Conservation (phyloP, 2,329 filamentous ascomycete species). For the Cladosporium velox region DNA sequence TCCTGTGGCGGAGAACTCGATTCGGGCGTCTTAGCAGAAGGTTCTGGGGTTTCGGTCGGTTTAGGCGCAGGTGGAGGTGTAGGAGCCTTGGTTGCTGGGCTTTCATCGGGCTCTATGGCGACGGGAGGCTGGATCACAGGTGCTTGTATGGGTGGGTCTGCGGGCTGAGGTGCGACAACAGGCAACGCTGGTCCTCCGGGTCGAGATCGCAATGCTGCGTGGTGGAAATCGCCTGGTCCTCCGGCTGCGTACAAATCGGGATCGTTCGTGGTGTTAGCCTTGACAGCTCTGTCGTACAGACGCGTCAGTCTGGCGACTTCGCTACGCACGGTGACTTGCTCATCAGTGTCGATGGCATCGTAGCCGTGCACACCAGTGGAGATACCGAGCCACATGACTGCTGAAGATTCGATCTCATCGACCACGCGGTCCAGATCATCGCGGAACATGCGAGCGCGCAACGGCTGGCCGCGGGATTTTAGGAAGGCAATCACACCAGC, state of each 20-base stretch:
- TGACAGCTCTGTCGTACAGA: slow-evolving; percentile 43
- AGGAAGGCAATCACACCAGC: slow-evolving; percentile 45
- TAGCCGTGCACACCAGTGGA: slow-evolving; percentile 46
- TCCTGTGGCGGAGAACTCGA: not conserved
- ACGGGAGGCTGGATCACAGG: slow-evolving; percentile 11
- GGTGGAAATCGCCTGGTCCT: slow-evolving; percentile 29
- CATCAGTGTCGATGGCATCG: slow-evolving; percentile 49
- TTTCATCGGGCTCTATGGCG: slow-evolving; percentile 32
- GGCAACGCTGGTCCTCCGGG: slow-evolving; percentile 24
- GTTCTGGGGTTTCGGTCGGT: slow-evolving; percentile 2
- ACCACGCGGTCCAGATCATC: slow-evolving; percentile 45
- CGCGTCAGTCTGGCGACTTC: slow-evolving; percentile 40
- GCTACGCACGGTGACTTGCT: slow-evolving; percentile 45
- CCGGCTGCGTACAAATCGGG: slow-evolving; percentile 43
- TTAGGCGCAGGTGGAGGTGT: not conserved
- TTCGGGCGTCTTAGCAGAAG: not conserved
- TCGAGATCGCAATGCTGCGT: slow-evolving; percentile 29
- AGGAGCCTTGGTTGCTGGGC: slow-evolving; percentile 29
- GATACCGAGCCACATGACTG: slow-evolving; percentile 49
- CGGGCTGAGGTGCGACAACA: slow-evolving; percentile 16
- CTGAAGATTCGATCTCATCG: slow-evolving; percentile 46
- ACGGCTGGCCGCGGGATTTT: slow-evolving; percentile 44
- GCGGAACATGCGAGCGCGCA: slow-evolving; percentile 44
- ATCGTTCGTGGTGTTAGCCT: slow-evolving; percentile 43
- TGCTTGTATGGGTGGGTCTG: slow-evolving; percentile 23